A percentile compares a stretch with the other conserved stretches of the same genome.
Conservation (phyloP, 192 early-diverging fungal species). For the Entrophospora sp. region DNA sequence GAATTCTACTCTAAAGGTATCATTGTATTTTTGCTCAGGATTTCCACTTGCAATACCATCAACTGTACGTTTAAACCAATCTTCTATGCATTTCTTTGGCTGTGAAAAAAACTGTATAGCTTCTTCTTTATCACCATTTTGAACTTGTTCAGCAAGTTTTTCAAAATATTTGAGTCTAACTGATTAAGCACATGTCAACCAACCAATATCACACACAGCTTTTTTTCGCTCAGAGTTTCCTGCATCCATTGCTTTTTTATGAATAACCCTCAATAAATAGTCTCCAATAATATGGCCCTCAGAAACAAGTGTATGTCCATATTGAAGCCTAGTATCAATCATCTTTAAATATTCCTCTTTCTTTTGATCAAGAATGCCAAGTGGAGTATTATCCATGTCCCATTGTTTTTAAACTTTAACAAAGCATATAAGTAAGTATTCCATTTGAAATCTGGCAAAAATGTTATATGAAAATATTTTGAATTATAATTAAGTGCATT, state of each 20-base stretch:
- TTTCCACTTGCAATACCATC: neutral
- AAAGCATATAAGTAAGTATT: conserved; percentile 3
- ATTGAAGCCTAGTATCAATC: conserved; percentile 7
- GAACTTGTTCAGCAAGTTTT: conserved; percentile 5
- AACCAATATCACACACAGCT: neutral
- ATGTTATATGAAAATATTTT: neutral
- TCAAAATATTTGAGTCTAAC: conserved; percentile 9
- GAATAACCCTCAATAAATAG: conserved; percentile 13
- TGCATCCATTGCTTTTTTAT: conserved; percentile 6
- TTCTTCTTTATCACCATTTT: neutral
- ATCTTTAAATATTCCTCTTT: conserved; percentile 11
- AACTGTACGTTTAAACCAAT: neutral
- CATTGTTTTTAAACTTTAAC: conserved; percentile 7
- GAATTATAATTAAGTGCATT: neutral
- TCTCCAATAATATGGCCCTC: conserved; percentile 2
- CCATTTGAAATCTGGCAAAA: neutral
- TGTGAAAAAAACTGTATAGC: neutral
- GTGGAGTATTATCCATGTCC: conserved; percentile 8
- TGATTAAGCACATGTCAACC: neutral
- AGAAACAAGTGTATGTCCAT: neutral
- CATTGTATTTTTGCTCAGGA: neutral
- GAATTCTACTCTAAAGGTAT: neutral
- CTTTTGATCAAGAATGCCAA: conserved; percentile 13
- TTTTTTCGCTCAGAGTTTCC: neutral
- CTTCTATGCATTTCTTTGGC: neutral